phyloP scores from a whole-genome alignment of 1,284 basidiomycete species.

The Moesziomyces globuligerus region DNA sequence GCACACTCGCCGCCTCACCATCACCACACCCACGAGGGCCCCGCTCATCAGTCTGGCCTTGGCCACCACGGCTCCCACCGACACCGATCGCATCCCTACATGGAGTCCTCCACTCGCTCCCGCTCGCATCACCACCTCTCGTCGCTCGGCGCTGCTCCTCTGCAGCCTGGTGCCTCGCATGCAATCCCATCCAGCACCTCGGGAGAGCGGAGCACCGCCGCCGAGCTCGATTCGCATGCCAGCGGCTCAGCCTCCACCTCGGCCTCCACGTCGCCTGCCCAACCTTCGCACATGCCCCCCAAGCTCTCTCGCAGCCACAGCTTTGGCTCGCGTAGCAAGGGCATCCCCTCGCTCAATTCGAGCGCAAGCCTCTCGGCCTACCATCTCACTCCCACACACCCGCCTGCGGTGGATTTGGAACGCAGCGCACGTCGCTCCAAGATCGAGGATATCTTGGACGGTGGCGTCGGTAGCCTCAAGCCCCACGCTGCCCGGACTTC shows the following conservation, averaged over 20 bases:
- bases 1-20: conserved; percentile 41
- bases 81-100: conserved; percentile 64
- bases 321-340: conserved; percentile 47
- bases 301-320: conserved; percentile 51
- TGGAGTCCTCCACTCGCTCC: conserved; percentile 46
- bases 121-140: conserved; percentile 63
- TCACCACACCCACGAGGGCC: conserved; percentile 55
- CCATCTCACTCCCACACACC: conserved; percentile 40
- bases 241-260: conserved; percentile 47
- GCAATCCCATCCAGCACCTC: conserved; percentile 54
- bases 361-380: conserved; percentile 53
- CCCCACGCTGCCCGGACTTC: conserved; percentile 39
- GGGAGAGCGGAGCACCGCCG: conserved; percentile 62
- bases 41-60: conserved; percentile 56
- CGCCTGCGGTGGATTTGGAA: conserved; percentile 13
- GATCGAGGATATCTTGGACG: conserved; percentile 52
- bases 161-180: conserved; percentile 13
- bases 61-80: conserved; percentile 64
- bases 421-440: conserved; percentile 28
- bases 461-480: conserved; percentile 41
- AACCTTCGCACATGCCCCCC: conserved; percentile 35
- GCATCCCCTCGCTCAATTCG: conserved; percentile 42
- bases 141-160: conserved; percentile 48
- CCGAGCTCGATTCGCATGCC: conserved; percentile 33
- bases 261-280: conserved; percentile 49